Evolutionary conservation across 2,329 filamentous ascomycete species (phyloP).

Genomic region (Cercospora sp.): DNA sequence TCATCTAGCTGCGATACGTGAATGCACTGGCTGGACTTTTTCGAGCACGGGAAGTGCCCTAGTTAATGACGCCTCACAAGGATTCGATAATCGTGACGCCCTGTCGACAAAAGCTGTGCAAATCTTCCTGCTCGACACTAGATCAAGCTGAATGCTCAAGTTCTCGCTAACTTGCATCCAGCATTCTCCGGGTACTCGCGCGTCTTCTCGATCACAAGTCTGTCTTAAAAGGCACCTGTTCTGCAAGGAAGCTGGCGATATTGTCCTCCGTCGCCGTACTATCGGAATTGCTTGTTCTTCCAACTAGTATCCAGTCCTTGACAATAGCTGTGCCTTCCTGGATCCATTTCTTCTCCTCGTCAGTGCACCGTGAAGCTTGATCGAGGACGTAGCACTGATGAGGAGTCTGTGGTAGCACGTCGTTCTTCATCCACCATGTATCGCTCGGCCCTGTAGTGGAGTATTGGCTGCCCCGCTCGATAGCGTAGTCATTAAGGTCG

Average conservation of each 20-base stretch:
- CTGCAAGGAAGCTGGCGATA: neutral
- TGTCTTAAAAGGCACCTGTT: neutral
- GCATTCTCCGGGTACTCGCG: neutral
- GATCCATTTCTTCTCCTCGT: conserved; percentile 35
- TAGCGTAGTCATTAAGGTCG: conserved; percentile 23
- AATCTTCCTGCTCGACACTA: neutral
- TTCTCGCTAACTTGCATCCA: neutral
- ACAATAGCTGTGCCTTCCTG: conserved; percentile 35
- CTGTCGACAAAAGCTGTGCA: neutral
- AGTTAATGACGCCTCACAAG: neutral
- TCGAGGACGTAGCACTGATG: conserved; percentile 34
- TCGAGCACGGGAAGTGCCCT: neutral
- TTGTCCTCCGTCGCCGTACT: too few species aligned
- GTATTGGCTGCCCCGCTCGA: conserved; percentile 23
- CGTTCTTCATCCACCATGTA: conserved; percentile 37
- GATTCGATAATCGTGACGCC: neutral
- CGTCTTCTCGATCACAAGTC: neutral
- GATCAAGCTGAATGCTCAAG: neutral
- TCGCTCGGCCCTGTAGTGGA: conserved; percentile 31
- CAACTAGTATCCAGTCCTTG: conserved; percentile 37
- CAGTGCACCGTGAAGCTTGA: conserved; percentile 24
- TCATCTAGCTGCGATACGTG: neutral
- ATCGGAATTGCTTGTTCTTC: conserved; percentile 16
- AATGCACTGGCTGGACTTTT: neutral
- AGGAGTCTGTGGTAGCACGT: conserved; percentile 32